These are phyloP conservation scores for Ocimum tenuiflorum DNA, from an alignment of 257 asterid species.

Conservation along the genomic window DNA sequence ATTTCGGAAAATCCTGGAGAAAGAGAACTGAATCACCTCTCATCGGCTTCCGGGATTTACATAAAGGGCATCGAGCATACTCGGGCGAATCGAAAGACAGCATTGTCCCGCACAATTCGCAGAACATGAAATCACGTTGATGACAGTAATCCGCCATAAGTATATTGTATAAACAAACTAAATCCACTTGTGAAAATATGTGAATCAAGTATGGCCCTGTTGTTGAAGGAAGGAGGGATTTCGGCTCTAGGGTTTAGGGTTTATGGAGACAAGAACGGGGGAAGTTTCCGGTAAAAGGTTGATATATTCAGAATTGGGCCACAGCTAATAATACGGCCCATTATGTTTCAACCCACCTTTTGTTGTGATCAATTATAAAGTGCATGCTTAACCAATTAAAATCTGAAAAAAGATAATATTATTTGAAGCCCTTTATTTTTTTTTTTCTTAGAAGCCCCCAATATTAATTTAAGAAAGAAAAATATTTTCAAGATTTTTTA, in stretches of 20 bases:
- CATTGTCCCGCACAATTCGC: slow-evolving; percentile 63
- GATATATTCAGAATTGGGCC: neutral
- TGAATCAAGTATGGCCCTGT: neutral
- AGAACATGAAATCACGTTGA: slow-evolving; percentile 86
- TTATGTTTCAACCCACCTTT: neutral
- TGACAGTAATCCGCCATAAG: slow-evolving; percentile 39
- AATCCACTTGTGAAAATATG: neutral
- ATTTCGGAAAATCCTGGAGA: neutral
- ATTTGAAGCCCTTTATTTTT: no score
- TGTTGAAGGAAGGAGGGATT: neutral
- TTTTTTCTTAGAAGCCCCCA: no score
- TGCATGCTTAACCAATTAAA: no score
- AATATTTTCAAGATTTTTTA: no score
- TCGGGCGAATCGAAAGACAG: slow-evolving; percentile 35
- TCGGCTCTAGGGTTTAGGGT: slow-evolving; percentile 19
- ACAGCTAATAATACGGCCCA: neutral
- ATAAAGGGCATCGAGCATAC: slow-evolving; percentile 43
- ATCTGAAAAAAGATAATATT: no score
- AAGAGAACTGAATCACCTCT: slow-evolving; percentile 33
- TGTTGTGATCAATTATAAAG: no score
- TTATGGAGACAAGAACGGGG: neutral
- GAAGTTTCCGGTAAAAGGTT: no score
- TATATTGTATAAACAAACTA: neutral
- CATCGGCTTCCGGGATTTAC: slow-evolving; percentile 43
- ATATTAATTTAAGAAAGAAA: no score